These are phyloP conservation scores for Ashbya aceris DNA, from an alignment of 1,139 yeast species.

Conservation along the genomic window DNA sequence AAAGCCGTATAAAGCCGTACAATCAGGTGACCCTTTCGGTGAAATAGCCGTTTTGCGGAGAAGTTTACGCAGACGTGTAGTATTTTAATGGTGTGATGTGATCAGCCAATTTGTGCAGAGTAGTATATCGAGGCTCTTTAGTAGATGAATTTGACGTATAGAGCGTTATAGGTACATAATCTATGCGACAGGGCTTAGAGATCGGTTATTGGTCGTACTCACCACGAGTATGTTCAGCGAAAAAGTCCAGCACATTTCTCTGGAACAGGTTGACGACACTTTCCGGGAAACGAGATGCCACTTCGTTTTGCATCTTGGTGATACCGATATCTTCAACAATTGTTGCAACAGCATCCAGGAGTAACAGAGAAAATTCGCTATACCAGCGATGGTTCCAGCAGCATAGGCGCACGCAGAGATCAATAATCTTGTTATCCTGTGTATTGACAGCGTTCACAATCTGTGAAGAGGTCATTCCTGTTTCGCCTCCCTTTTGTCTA, in stretches of 20 bases:
- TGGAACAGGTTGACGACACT: slow-evolving; percentile 30
- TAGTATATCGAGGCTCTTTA: too few species aligned
- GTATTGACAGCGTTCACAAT: slow-evolving; percentile 38
- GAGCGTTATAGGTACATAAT: too few species aligned
- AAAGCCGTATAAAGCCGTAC: too few species aligned
- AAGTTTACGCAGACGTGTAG: too few species aligned
- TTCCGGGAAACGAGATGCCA: slow-evolving; percentile 60
- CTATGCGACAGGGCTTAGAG: too few species aligned
- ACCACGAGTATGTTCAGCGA: slow-evolving; percentile 21
- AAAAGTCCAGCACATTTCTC: slow-evolving; percentile 26
- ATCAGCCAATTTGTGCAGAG: too few species aligned
- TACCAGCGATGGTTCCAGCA: slow-evolving; percentile 99
- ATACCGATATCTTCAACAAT: slow-evolving; percentile 71
- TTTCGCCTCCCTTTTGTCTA: slow-evolving; percentile 15
- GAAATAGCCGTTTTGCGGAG: too few species aligned
- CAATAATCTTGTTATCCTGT: slow-evolving; percentile 55
- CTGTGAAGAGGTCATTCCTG: slow-evolving; percentile 28
- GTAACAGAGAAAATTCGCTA: slow-evolving; percentile 70
- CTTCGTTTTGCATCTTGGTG: slow-evolving; percentile 63
- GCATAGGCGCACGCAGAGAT: slow-evolving; percentile 60
- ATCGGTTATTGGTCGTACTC: slow-evolving; percentile 19
- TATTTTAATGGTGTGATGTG: too few species aligned
- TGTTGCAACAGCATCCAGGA: slow-evolving; percentile 46
- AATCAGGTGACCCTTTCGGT: too few species aligned
- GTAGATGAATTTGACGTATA: too few species aligned